Evolutionary conservation across 78 protist genomes (phyloP), one percentile per base, ranked within the genome.

Genomic region (Emiliania huxleyi): DNA sequence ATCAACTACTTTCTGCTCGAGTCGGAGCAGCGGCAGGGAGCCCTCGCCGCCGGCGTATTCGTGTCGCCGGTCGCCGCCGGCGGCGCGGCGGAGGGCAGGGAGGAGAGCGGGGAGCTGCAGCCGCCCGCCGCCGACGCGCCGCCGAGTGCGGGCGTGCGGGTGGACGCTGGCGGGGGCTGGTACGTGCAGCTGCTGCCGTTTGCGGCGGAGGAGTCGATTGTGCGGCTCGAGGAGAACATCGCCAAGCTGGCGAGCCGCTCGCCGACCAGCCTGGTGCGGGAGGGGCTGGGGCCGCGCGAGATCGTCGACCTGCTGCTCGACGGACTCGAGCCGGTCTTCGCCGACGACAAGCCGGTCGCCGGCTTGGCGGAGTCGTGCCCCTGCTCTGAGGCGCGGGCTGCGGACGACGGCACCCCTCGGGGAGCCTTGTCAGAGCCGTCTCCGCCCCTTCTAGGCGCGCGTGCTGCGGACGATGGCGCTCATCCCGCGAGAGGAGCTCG

Each of bases 171-270:
- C 23, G 6, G 77, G 4, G 37, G 87, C 87, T 23, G 87, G 87
- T 44, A 81, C 56, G 89, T 81, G 89, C 56, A 42, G 56, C 55
- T 81, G 89, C 89, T 81, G 37, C 89, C 89, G 56, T 81, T 81
- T 19, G 56, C 89, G 48, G 21, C 5, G 29, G 89, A 81, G 35
- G 89, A 44, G 37, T 37, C 89, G 40, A 29, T 44, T 40, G 37
- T 40, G 33, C 89, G 15, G 56, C 89, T 81, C 29, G 43, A 81
- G 89, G 40, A 0, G 29, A 81, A 81, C 56, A 21, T 81, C 35
- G 89, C 22, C 43, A 56, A 33, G 38, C 0, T 81, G 18, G 25
- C 44, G 25, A 2, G 8, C 35, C 35, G n/a, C 5, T 44, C 56
- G 48, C 89, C 89, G 19, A 44, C 56, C 56, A 8, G 3, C 44